Evolutionary conservation across 2,329 filamentous ascomycete species (phyloP), one percentile per base, ranked within the genome.

Genomic region (Xylaria sp.): DNA sequence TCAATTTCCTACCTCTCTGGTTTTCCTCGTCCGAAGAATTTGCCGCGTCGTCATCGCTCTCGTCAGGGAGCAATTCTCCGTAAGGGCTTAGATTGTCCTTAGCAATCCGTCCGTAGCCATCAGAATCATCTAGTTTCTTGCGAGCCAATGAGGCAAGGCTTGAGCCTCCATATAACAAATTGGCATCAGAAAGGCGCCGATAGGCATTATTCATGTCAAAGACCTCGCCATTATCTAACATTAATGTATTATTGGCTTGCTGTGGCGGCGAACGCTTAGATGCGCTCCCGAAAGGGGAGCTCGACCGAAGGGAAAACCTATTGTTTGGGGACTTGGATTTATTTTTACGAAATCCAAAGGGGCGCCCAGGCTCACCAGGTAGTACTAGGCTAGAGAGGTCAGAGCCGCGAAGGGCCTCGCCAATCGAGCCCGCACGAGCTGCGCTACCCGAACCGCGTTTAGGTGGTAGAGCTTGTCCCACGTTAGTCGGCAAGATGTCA

Each of bases 151-250:
- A 83, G 7, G 90, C 86, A 39, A 95, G 80, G 60, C 84, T 87
- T 33, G 91, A 90, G 20, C 88, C 86, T 5, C 90, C 89, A 36
- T 85, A 86, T 3, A 88, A 84, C 52, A 94, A 81, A 60, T 90
- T 90, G 12, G 91, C 91, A 76, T 94, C 91, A 1, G 92, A 93
- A 20, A 94, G 82, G 67, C 89, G 87, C 60, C 90, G 86, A 76
- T 94, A 93, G 3, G 91, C 90, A 71, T 84, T 91, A 67, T 86
- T 88, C 79, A 92, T 87, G 76, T 94, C 91, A 61, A 94, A 82
- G 1, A 87, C 78, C 56, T 87, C 85, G 12, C 88, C 89, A 63
- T 89, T 88, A 51, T 89, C 86, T 3, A 92, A 83, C 54, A 89
- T 83, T 15, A 86, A 81, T 54, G 81, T 84, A 57, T 62, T 68